Evolutionary conservation across 2,329 filamentous ascomycete species (phyloP), one percentile per base, ranked within the genome.

Genomic region (Microascus cirrosus): DNA sequence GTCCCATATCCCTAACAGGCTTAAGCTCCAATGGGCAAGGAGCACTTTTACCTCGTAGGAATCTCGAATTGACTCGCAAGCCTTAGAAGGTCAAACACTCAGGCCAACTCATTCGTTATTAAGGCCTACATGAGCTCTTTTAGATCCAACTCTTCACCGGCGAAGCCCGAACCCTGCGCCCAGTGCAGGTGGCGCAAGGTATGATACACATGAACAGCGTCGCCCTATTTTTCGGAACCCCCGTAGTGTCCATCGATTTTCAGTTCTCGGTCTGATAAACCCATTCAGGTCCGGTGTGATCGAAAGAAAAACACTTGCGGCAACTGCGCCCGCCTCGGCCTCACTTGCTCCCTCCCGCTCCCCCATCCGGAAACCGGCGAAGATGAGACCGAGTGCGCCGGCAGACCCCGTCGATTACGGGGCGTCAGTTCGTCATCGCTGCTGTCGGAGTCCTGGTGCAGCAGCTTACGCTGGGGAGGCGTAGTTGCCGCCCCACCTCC

Each of bases 241-340:
- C n/a, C n/a, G n/a, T n/a, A n/a, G n/a, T n/a, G 53, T 20, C 24
- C 22, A 15, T 56, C 55, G 25, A n/a, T 15, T 25, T n/a, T 60
- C 53, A n/a, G 51, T 36, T 8, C 53, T 52, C 36, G 36, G 18
- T 5, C 18, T 42, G 36, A 15, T 13, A 4, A 42, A 3, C 36
- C 36, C 18, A 13, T n/a, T 15, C 15, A 42, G 67, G 80, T 83
- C 22, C 78, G 80, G 54, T 83, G 80, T 69, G 78, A 82, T 64
- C 78, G 79, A 39, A 71, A 74, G 13, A 76, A 76, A 48, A 72
- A 76, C 55, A 69, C 78, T 59, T 83, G 80, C 67, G 76, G 77
- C 68, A 82, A 82, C 67, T 83, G 80, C 68, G 77, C 81, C 61
- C 77, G 80, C 22, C 74, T 83, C 52, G 78, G 78, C 54, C 82